These are phyloP conservation scores for Xeromyces bisporus DNA, from an alignment of 495 filamentous ascomycete species.

Conservation along the genomic window DNA sequence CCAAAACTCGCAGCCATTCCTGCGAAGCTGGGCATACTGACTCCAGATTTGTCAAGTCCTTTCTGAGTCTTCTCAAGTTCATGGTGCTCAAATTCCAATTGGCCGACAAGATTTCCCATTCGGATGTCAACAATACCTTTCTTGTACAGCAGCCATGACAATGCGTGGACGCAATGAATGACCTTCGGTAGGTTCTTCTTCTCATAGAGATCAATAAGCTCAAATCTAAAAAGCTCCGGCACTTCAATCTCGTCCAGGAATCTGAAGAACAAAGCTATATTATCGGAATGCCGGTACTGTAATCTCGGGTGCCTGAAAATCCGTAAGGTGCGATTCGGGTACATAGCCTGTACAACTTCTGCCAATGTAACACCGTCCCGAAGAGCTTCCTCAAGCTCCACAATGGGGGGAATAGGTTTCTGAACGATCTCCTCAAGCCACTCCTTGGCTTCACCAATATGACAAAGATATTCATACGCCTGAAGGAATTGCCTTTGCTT, in stretches of 20 bases:
- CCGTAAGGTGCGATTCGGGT: constrained; percentile 52
- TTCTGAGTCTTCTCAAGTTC: constrained; percentile 95
- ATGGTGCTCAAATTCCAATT: constrained; percentile 93
- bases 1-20: constrained; percentile 94
- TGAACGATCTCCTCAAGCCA: constrained; percentile 96
- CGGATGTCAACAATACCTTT: constrained; percentile 89
- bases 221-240: constrained; percentile 95
- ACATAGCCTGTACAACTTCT: constrained; percentile 84
- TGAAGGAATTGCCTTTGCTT: constrained; percentile 90
- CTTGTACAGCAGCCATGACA: constrained; percentile 88
- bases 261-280: constrained; percentile 84
- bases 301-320: constrained; percentile 75
- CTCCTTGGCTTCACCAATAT: constrained; percentile 97
- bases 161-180: constrained; percentile 94
- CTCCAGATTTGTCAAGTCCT: constrained; percentile 83
- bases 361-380: constrained; percentile 89
- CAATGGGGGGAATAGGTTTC: constrained; percentile 76
- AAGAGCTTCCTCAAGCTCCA: constrained; percentile 88
- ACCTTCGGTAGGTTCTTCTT: constrained; percentile 99
- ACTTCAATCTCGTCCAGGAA: constrained; percentile 87
- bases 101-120: constrained; percentile 95
- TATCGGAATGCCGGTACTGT: constrained; percentile 93
- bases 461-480: constrained; percentile 97
- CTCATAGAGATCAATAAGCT: constrained; percentile 95
- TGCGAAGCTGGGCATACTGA: constrained; percentile 93